These are phyloP conservation scores for Cadophora sp. DNA, from an alignment of 2,329 filamentous ascomycete species.

Conservation along the genomic window DNA sequence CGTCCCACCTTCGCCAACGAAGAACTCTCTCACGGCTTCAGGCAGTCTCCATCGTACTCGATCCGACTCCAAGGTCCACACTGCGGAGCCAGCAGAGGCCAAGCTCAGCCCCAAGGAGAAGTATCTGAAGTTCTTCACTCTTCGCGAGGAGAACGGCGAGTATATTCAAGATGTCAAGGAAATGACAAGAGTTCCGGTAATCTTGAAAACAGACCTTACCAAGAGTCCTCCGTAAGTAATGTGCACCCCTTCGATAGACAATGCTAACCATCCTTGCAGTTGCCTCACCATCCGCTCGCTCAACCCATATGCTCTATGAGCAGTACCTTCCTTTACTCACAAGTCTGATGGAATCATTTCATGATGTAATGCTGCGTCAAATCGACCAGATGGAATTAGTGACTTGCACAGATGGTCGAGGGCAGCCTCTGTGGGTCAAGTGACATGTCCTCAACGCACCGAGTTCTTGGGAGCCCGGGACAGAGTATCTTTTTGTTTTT, in stretches of 20 bases:
- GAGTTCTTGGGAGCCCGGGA: conserved; percentile 2
- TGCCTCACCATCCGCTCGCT: conserved; percentile 85
- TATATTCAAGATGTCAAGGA: conserved; percentile 98
- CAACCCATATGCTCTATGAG: conserved; percentile 71
- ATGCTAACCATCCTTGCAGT: conserved; percentile 56
- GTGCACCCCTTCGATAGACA: neutral
- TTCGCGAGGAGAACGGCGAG: conserved; percentile 91
- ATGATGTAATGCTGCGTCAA: neutral
- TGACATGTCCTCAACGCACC: conserved; percentile 18
- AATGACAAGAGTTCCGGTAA: conserved; percentile 97
- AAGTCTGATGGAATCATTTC: conserved; percentile 6
- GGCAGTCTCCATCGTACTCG: conserved; percentile 83
- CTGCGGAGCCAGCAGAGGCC: conserved; percentile 75
- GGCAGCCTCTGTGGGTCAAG: conserved; percentile 18
- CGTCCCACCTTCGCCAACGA: conserved; percentile 88
- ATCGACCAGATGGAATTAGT: neutral
- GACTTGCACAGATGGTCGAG: conserved; percentile 17
- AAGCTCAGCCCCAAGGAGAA: conserved; percentile 94
- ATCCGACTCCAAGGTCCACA: conserved; percentile 90
- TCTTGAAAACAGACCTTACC: conserved; percentile 95
- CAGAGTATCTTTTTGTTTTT: conserved; percentile 26
- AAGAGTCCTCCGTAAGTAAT: conserved; percentile 98
- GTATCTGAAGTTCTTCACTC: conserved; percentile 86
- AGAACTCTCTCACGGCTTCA: conserved; percentile 70
- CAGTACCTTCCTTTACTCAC: conserved; percentile 11